A percentile compares a stretch with the other conserved stretches of the same genome.
These are phyloP conservation scores for Vitis hybrid DNA, from an alignment of 177 flowering plant genomes.

Conservation along the genomic window DNA sequence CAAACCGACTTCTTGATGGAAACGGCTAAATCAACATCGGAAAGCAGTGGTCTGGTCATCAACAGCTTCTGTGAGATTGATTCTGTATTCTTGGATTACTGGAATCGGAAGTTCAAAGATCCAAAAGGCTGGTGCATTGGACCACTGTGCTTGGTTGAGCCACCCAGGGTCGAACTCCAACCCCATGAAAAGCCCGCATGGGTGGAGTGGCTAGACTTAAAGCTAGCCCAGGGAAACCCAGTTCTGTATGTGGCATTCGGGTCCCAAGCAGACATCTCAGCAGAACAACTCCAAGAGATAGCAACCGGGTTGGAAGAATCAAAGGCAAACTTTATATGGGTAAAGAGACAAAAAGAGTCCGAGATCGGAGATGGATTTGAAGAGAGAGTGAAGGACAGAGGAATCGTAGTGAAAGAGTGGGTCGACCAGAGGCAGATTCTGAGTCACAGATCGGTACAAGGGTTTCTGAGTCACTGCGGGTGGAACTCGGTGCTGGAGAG, in stretches of 20 bases:
- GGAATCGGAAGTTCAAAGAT: slow-evolving; percentile 10
- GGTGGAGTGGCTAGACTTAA: slow-evolving; percentile 49
- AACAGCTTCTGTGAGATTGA: slow-evolving; percentile 67
- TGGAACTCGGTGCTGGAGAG: slow-evolving; percentile 74
- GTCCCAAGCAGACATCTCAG: slow-evolving; percentile 46
- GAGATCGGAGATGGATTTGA: slow-evolving; percentile 35
- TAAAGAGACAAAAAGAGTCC: slow-evolving; percentile 15
- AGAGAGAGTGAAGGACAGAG: slow-evolving; percentile 42
- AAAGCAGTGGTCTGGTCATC: slow-evolving; percentile 36
- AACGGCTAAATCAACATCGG: slow-evolving; percentile 1
- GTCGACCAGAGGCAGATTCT: slow-evolving; percentile 53
- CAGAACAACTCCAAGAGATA: slow-evolving; percentile 42
- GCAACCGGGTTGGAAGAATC: slow-evolving; percentile 52
- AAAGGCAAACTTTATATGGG: slow-evolving; percentile 54
- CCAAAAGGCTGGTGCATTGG: slow-evolving; percentile 44
- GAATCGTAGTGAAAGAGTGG: slow-evolving; percentile 63
- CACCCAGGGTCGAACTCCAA: neutral
- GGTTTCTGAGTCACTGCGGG: slow-evolving; percentile 76
- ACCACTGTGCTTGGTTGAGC: slow-evolving; percentile 41
- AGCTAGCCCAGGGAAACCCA: slow-evolving; percentile 19
- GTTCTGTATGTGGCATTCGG: slow-evolving; percentile 72
- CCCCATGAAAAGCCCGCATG: slow-evolving; percentile 19
- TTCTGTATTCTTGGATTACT: slow-evolving; percentile 30
- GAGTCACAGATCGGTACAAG: slow-evolving; percentile 45
- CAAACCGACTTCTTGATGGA: slow-evolving; percentile 30